Evolutionary conservation across 2,329 filamentous ascomycete species (phyloP).

Genomic region (Neonectria hederae): DNA sequence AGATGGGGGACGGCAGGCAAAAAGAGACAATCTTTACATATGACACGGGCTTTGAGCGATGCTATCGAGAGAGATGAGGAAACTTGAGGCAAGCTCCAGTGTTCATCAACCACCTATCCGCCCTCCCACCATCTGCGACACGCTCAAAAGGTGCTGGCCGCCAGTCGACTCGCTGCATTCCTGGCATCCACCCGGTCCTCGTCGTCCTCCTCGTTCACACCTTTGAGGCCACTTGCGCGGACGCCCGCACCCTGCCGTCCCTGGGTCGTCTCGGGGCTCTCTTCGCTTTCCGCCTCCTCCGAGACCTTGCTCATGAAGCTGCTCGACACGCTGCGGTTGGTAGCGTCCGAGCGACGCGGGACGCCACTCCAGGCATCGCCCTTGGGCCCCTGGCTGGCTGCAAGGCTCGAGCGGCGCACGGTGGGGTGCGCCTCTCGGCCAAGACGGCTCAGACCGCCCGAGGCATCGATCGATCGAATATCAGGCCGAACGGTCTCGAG

Average conservation of each 20-base stretch:
- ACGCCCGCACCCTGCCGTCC: slow-evolving; percentile 51
- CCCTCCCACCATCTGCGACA: slow-evolving; percentile 23
- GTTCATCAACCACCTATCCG: slow-evolving; percentile 29
- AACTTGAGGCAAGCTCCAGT: slow-evolving; percentile 30
- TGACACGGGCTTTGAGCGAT: slow-evolving; percentile 38
- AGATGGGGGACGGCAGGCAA: slow-evolving; percentile 8
- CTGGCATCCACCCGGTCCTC: slow-evolving; percentile 94
- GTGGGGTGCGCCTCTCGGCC: slow-evolving; percentile 88
- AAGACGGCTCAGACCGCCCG: slow-evolving; percentile 87
- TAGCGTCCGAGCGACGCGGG: slow-evolving; percentile 80
- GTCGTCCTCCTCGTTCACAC: slow-evolving; percentile 81
- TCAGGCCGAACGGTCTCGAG: slow-evolving; percentile 95
- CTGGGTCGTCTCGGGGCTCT: slow-evolving; percentile 50
- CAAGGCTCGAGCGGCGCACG: slow-evolving; percentile 76
- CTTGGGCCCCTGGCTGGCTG: slow-evolving; percentile 92
- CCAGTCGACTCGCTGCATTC: slow-evolving; percentile 93
- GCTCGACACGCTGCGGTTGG: slow-evolving; percentile 79
- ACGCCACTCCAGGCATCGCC: slow-evolving; percentile 99
- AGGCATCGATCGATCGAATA: slow-evolving; percentile 90
- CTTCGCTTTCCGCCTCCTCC: slow-evolving; percentile 67
- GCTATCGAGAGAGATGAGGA: slow-evolving; percentile 35
- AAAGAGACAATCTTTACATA: slow-evolving; percentile 33
- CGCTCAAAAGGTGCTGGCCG: slow-evolving; percentile 87
- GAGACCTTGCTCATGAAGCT: slow-evolving; percentile 72
- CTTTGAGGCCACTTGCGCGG: slow-evolving; percentile 61